Evolutionary conservation across 1,284 basidiomycete species (phyloP), one percentile per base, ranked within the genome.

Genomic region (Sphaerobolus stellatus): DNA sequence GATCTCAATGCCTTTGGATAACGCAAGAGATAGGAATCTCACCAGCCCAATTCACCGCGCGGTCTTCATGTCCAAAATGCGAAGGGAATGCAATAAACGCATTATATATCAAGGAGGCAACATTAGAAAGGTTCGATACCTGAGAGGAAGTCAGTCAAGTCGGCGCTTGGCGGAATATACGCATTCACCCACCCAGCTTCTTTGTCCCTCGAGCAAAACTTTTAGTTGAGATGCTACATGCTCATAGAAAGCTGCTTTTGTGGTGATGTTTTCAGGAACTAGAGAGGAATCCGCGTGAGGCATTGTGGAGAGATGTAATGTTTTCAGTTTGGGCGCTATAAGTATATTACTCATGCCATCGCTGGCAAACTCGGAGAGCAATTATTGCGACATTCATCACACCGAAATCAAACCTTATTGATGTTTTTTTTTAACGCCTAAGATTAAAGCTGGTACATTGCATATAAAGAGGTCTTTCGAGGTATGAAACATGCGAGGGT

Each of bases 41-140:
- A 93, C 92, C 92, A 76, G 85, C 86, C 93, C 93, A 95, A 65
- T 94, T 94, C 24, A 94, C 90, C 5, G 87, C 81, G 64, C 78
- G 79, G 54, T 76, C 74, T 4, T 72, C 78, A 34, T 68, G 61
- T 28, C 90, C 91, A 66, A 92, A 94, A 62, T 84, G 71, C 28
- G 77, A 66, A 18, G 77, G 73, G 58, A 87, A 90, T 3, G 81
- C 84, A 41, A 82, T 76, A 45, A 93, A 79, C 13, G 90, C 79
- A 66, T 86, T 84, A 73, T 84, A 94, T 46, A 95, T 79, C 47
- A 94, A 69, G 16, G 91, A 84, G 34, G 90, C 82, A 0, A 88
- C 79, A 68, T 94, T 94, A 43, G 92, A 82, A 27, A 94, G 79
- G 68, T 93, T 94, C n/a, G 90, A 84, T 25, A 94, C 78, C 91